phyloP scores from a whole-genome alignment of 371 early-diverging fungal species.

The Entomophthora muscae region DNA sequence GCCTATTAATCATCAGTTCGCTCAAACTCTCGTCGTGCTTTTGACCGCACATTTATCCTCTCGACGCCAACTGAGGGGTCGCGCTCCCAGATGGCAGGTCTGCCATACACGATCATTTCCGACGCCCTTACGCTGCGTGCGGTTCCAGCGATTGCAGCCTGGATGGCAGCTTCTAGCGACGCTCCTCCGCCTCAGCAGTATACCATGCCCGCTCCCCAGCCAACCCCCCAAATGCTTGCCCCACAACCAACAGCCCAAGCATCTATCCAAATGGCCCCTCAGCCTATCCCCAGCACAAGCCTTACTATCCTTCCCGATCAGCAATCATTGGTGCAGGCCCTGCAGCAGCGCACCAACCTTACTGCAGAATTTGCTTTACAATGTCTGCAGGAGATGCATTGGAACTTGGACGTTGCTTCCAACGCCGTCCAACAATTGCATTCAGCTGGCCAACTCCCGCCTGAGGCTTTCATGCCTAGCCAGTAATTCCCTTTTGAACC shows the following conservation, averaged over 20 bases:
- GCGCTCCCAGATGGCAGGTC: neutral
- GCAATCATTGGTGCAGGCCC: neutral
- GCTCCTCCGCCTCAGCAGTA: neutral
- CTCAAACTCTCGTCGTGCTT: neutral
- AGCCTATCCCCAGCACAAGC: neutral
- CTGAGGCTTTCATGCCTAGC: neutral
- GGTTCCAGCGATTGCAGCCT: neutral
- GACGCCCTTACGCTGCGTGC: neutral
- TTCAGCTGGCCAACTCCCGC: neutral
- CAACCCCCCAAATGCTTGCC: neutral
- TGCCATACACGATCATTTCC: neutral
- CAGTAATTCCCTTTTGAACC: too few relatives aligned
- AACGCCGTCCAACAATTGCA: neutral
- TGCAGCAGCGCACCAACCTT: neutral
- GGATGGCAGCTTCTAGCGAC: neutral
- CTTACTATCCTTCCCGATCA: neutral
- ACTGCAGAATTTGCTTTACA: neutral
- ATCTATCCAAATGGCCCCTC: too few relatives aligned
- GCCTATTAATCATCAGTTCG: neutral
- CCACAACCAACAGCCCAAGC: too few relatives aligned
- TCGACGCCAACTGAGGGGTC: neutral
- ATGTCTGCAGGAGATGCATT: neutral
- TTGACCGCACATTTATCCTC: slow-evolving; percentile 2
- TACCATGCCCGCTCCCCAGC: neutral
- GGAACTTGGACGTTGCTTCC: slow-evolving; percentile 4